Evolutionary conservation across 2,329 filamentous ascomycete species (phyloP).

Genomic region (Nemania abortiva): DNA sequence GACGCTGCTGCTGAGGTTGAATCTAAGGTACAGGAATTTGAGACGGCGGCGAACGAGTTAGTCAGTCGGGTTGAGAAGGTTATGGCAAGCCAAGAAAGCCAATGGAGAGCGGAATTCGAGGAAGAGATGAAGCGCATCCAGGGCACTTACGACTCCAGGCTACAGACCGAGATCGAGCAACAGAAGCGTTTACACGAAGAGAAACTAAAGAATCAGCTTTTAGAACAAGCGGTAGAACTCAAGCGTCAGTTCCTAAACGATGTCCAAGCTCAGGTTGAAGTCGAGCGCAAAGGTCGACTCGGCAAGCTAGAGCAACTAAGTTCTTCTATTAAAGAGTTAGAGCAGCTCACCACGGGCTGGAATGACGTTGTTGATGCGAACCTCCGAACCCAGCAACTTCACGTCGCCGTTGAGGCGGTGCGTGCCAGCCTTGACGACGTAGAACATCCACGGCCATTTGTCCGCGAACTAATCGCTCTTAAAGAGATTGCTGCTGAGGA

Average conservation of each 20-base stretch:
- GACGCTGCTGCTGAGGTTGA: slow-evolving; percentile 81
- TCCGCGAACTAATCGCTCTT: slow-evolving; percentile 91
- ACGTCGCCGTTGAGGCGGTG: slow-evolving; percentile 94
- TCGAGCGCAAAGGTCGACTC: slow-evolving; percentile 87
- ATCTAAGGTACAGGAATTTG: slow-evolving; percentile 80
- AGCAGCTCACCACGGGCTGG: slow-evolving; percentile 89
- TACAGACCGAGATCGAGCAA: slow-evolving; percentile 82
- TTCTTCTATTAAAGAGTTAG: slow-evolving; percentile 81
- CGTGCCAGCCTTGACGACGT: slow-evolving; percentile 83
- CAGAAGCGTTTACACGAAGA: slow-evolving; percentile 85
- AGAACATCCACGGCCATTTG: slow-evolving; percentile 82
- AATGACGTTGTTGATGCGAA: slow-evolving; percentile 91
- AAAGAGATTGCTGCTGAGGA: slow-evolving; percentile 91
- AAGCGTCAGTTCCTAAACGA: slow-evolving; percentile 86
- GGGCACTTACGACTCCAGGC: slow-evolving; percentile 81
- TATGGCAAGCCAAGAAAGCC: slow-evolving; percentile 82
- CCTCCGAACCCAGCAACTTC: slow-evolving; percentile 93
- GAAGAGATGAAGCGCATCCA: slow-evolving; percentile 85
- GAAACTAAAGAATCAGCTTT: slow-evolving; percentile 83
- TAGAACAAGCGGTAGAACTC: slow-evolving; percentile 90
- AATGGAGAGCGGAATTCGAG: slow-evolving; percentile 89
- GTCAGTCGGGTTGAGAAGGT: slow-evolving; percentile 86
- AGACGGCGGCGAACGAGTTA: slow-evolving; percentile 87
- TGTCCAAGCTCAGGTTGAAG: slow-evolving; percentile 84
- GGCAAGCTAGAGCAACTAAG: slow-evolving; percentile 87